These are phyloP conservation scores for Entomortierella lignicola DNA, from an alignment of 192 early-diverging fungal genomes.

Conservation along the genomic window DNA sequence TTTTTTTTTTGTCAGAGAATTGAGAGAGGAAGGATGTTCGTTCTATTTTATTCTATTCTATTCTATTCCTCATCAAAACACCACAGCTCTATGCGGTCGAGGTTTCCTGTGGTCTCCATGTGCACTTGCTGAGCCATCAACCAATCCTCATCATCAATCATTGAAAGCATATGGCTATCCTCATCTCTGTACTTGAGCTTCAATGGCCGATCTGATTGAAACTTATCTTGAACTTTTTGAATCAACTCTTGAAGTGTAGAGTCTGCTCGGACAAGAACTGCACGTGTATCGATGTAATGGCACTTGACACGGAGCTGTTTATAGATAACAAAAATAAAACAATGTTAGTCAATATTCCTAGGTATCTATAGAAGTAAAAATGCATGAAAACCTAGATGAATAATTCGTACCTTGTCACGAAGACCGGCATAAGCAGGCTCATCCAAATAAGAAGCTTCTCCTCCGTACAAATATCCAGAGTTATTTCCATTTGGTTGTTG, in stretches of 20 bases:
- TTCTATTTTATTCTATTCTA: too few species aligned
- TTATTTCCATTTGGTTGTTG: constrained; percentile 36
- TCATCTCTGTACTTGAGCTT: constrained; percentile 88
- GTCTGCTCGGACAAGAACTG: constrained; percentile 65
- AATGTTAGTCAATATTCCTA: not conserved
- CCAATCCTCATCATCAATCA: constrained; percentile 93
- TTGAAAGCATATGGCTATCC: constrained; percentile 84
- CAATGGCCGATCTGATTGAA: constrained; percentile 58
- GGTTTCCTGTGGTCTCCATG: constrained; percentile 29
- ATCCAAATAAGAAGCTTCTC: constrained; percentile 26
- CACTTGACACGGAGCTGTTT: constrained; percentile 68
- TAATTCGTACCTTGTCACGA: constrained; percentile 33
- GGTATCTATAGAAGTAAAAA: not conserved
- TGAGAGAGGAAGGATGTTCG: not conserved
- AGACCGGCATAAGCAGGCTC: constrained; percentile 49
- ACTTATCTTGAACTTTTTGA: constrained; percentile 70
- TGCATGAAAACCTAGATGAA: not conserved
- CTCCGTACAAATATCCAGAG: constrained; percentile 11
- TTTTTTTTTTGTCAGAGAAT: not conserved
- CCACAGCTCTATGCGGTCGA: constrained; percentile 51
- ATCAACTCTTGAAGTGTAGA: constrained; percentile 66
- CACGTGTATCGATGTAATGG: constrained; percentile 74
- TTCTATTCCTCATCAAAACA: constrained; percentile 52
- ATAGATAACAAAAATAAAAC: not conserved
- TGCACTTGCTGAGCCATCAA: constrained; percentile 69